A percentile compares a stretch with the other conserved stretches of the same genome.
These are phyloP conservation scores for Mycotypha africana DNA, from an alignment of 371 early-diverging fungal genomes.

Conservation along the genomic window DNA sequence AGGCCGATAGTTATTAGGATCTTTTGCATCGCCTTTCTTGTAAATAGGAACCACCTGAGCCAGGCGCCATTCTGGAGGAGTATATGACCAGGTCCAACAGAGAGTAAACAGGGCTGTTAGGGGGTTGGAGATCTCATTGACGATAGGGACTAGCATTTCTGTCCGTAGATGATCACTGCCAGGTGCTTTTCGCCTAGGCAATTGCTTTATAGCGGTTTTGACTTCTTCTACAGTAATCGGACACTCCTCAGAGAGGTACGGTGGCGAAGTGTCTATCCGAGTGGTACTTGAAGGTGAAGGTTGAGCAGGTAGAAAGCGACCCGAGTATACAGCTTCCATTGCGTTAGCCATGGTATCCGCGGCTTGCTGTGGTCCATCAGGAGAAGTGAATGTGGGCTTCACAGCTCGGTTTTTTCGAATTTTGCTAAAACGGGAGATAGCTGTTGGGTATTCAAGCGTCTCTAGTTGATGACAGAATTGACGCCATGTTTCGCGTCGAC, in stretches of 20 bases:
- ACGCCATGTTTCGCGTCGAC: conserved; percentile 11
- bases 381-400: neutral
- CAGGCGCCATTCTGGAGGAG: conserved; percentile 14
- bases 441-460: neutral
- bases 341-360: conserved; percentile 5
- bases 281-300: neutral
- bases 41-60: conserved; percentile 23
- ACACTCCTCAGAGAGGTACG: neutral
- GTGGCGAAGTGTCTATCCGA: neutral
- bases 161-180: conserved; percentile 14
- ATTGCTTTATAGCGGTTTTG: neutral
- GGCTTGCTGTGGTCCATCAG: neutral
- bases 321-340: neutral
- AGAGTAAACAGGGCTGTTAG: conserved; percentile 4
- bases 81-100: conserved; percentile 14
- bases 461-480: conserved; percentile 4
- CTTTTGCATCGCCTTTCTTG: conserved; percentile 5
- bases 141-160: conserved; percentile 19
- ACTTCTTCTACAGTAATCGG: neutral
- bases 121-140: neutral
- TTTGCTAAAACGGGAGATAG: neutral
- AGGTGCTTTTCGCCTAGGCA: conserved; percentile 15
- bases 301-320: neutral
- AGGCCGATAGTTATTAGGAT: conserved; percentile 3
- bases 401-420: neutral